phyloP scores from a whole-genome alignment of 352 stramenopile genomes.

The Aphanomyces cochlioides region DNA sequence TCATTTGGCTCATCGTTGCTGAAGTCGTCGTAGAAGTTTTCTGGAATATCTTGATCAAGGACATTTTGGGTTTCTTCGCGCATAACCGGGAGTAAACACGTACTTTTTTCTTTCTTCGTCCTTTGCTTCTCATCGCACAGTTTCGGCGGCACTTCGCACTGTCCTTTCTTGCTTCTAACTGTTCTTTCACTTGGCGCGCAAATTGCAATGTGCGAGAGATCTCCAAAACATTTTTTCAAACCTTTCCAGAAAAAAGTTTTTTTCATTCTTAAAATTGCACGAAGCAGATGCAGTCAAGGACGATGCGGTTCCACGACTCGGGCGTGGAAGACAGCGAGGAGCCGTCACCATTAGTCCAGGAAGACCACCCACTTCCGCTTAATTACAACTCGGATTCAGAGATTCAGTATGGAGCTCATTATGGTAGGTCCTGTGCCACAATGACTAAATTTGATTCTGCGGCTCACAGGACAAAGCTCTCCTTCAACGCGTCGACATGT shows the following conservation, averaged over 20 bases:
- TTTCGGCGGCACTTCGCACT: too few relatives aligned
- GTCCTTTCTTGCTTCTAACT: too few relatives aligned
- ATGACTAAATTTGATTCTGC: slow-evolving; percentile 2
- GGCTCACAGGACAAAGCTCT: neutral
- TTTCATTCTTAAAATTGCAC: too few relatives aligned
- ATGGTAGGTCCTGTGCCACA: neutral
- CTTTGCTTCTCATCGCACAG: too few relatives aligned
- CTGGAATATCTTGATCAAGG: slow-evolving; percentile 87
- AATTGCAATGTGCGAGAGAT: too few relatives aligned
- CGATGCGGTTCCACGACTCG: neutral
- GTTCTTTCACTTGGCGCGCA: too few relatives aligned
- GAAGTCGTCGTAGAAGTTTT: slow-evolving; percentile 87
- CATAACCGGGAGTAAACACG: slow-evolving; percentile 22
- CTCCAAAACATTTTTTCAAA: too few relatives aligned
- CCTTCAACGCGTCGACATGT: slow-evolving; percentile 47
- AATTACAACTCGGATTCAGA: slow-evolving; percentile 87
- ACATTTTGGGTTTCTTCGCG: slow-evolving; percentile 84
- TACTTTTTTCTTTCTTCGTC: too few relatives aligned
- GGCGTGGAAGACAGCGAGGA: slow-evolving; percentile 33
- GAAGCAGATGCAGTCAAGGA: too few relatives aligned
- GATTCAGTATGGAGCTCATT: slow-evolving; percentile 46
- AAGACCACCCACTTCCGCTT: slow-evolving; percentile 41
- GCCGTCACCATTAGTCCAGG: slow-evolving; percentile 48
- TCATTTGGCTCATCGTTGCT: slow-evolving; percentile 91
- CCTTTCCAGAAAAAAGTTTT: too few relatives aligned